These are phyloP conservation scores for Fusarium verticillioides DNA, from an alignment of 2,329 filamentous ascomycete genomes.

Conservation along the genomic window DNA sequence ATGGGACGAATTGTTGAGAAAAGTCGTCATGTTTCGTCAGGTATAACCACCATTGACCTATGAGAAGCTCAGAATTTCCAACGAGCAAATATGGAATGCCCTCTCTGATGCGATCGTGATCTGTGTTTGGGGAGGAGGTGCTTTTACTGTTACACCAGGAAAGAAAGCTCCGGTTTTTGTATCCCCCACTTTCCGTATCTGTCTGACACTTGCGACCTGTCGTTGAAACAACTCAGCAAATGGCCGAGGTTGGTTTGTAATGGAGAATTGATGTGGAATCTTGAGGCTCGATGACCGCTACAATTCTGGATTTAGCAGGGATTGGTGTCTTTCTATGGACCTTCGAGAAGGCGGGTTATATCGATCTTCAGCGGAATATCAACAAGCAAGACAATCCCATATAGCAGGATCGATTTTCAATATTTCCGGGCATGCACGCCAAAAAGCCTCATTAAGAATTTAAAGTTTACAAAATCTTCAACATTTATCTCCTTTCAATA, in stretches of 20 bases:
- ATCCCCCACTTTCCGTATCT: slow-evolving; percentile 9
- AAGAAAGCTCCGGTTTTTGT: slow-evolving; percentile 13
- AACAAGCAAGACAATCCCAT: slow-evolving; percentile 3
- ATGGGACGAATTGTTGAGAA: not conserved
- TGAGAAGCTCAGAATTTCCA: slow-evolving; percentile 3
- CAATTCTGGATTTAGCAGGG: not conserved
- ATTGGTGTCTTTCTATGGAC: not conserved
- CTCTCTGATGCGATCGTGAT: slow-evolving; percentile 3
- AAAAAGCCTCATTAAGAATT: not conserved
- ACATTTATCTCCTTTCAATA: not conserved
- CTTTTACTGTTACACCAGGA: slow-evolving; percentile 1
- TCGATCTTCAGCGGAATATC: not conserved
- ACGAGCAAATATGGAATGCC: not conserved
- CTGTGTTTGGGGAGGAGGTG: not conserved
- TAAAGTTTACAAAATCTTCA: not conserved
- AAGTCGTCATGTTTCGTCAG: slow-evolving; percentile 26
- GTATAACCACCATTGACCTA: not conserved
- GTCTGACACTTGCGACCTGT: not conserved
- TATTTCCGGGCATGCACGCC: not conserved
- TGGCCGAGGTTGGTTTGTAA: slow-evolving; percentile 11
- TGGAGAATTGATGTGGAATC: slow-evolving; percentile 19
- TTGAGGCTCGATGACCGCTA: slow-evolving; percentile 16
- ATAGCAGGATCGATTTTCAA: slow-evolving; percentile 1
- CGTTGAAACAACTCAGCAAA: not conserved
- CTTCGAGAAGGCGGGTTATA: not conserved